Base-by-base conservation (phyloP, 768 basidiomycete species). In the Paxillus involutus region DNA sequence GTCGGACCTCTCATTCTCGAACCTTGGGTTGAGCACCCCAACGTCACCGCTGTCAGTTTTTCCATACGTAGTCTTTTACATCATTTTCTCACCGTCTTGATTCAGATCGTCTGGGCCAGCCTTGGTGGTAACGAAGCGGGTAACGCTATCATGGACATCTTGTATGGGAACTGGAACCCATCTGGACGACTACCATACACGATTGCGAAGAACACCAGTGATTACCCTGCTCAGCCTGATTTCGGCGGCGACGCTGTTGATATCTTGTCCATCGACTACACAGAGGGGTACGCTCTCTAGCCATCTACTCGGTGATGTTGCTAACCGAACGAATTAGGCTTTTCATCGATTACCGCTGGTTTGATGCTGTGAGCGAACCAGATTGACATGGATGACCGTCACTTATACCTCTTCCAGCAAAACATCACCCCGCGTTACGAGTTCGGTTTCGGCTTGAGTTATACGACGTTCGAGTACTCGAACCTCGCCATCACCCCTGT, bases 381-480 rank as follows among this genome's bases (percentile, higher is more conserved):
- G 26, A 26, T 12, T 68, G 58, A n/a, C 5, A 16, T 2, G 3
- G 21, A 13, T 16, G 26, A 7, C 33, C 10, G 2, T 26, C 33
- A 9, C 48, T 58, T 3, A 57, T 19, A 33, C 19, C 44, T 29
- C 14, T 44, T 50, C 30, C 33, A 87, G 81, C 73, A 81, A 69
- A 80, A 85, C 57, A 90, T 92, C 58, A 77, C 77, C 0, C 91
- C 91, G 4, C 88, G 89, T 36, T 93, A 84, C 63, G 90, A 91
- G 64, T 98, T 98, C 67, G 94, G 94, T 5, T 95, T 85, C 65
- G 94, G 94, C 0, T 68, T 95, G 63, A 89, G 85, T 52, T 98
- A 97, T 73, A 88, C 94, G 37, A 79, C 72, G 3, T 98, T 95
- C 68, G 70, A 79, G 32, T 95, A 92, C 67, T 81, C 77, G 41